A percentile compares a stretch with the other conserved stretches of the same genome.
phyloP scores from a whole-genome alignment of 108 stramenopile genomes.

The Pseudonitzschia pungens region DNA sequence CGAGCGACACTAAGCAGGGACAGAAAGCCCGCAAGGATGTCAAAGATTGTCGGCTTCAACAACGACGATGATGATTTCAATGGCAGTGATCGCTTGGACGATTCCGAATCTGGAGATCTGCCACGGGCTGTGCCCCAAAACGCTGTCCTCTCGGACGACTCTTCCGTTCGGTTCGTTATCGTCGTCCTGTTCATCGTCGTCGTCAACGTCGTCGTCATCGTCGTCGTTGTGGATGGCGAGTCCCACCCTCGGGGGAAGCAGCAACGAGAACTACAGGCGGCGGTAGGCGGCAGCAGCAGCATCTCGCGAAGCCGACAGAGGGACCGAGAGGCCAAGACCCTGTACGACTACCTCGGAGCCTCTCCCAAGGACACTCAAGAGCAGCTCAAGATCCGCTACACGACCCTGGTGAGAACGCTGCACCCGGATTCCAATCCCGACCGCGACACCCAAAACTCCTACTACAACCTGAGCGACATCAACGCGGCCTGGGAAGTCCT shows the following conservation, averaged over 20 bases:
- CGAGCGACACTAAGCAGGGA: too few species aligned
- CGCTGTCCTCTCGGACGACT: neutral
- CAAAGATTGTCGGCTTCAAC: too few species aligned
- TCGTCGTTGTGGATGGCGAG: neutral
- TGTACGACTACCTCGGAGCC: conserved; percentile 35
- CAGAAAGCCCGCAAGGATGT: too few species aligned
- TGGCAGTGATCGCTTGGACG: neutral
- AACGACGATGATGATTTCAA: too few species aligned
- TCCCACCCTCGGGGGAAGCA: neutral
- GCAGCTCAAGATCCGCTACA: conserved; percentile 15
- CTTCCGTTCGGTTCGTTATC: too few species aligned
- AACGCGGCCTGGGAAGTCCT: conserved; percentile 34
- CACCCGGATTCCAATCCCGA: conserved; percentile 30
- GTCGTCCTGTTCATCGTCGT: neutral
- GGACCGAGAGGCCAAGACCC: conserved; percentile 10
- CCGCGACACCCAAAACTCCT: neutral
- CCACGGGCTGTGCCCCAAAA: neutral
- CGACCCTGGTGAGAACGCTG: conserved; percentile 1
- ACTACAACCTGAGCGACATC: conserved; percentile 25
- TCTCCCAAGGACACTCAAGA: conserved; percentile 19
- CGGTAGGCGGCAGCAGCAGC: neutral
- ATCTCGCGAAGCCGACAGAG: neutral
- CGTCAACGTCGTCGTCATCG: neutral
- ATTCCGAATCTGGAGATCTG: neutral
- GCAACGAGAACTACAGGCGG: neutral